Conservation (phyloP, 176 grass and related monocot genomes). For the Puya raimondii region DNA sequence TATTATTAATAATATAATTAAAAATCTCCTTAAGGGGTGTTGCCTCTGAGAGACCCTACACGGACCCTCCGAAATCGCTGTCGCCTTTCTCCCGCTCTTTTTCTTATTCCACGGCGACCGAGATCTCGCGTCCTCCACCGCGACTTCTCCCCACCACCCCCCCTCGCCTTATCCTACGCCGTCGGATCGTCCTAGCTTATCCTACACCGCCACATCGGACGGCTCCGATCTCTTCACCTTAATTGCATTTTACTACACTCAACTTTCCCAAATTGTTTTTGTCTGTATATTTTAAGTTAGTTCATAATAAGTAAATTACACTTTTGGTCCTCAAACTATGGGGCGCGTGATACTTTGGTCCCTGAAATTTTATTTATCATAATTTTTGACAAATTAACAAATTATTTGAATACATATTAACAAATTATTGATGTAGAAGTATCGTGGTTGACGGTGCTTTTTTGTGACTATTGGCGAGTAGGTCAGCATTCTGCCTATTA, state of each 20-base stretch:
- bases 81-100: conserved; percentile 2
- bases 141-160: neutral
- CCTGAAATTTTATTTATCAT: too few relatives aligned
- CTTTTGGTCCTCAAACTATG: neutral
- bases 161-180: neutral
- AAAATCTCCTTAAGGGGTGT: neutral
- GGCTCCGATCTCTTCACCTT: neutral
- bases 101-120: conserved; percentile 6
- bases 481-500: too few relatives aligned
- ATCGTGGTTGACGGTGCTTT: too few relatives aligned
- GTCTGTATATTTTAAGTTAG: too few relatives aligned
- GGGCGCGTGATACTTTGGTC: too few relatives aligned
- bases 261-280: neutral
- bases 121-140: conserved; percentile 23
- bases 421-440: too few relatives aligned
- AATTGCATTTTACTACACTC: neutral
- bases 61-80: conserved; percentile 13
- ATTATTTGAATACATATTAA: too few relatives aligned
- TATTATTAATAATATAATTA: neutral
- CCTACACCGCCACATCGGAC: neutral
- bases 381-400: too few relatives aligned
- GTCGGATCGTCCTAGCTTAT: neutral
- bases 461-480: too few relatives aligned
- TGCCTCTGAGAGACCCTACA: conserved; percentile 31
- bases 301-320: too few relatives aligned